Percentiles rank a stretch among this genome's conserved stretches.
phyloP scores from a whole-genome alignment of 306 rosid genomes.

The Cucurbita pepo region DNA sequence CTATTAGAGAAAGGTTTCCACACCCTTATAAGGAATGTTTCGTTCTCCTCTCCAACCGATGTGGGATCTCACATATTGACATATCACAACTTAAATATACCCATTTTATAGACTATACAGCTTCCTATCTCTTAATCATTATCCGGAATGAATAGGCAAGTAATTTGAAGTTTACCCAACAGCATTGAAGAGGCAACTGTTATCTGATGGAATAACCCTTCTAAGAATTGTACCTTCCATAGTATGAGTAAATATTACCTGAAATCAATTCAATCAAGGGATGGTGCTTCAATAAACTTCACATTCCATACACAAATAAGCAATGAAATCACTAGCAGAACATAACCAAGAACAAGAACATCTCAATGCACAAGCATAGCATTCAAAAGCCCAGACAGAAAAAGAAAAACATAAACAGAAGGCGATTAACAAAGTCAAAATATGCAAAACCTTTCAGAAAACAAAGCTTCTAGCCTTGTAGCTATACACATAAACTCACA shows the following conservation, averaged over 20 bases:
- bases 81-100: background rate
- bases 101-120: background rate
- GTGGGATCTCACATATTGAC: background rate
- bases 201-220: slow-evolving; percentile 77
- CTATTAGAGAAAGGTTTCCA: too few species aligned
- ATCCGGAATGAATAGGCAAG: background rate
- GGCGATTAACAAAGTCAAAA: background rate
- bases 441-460: background rate
- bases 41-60: too few species aligned
- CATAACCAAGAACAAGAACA: background rate
- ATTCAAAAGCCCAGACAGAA: background rate
- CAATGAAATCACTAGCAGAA: background rate
- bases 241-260: slow-evolving; percentile 12
- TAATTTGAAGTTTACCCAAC: slow-evolving; percentile 47
- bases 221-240: slow-evolving; percentile 73
- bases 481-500: background rate
- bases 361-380: background rate
- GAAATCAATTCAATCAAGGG: slow-evolving; percentile 14
- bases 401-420: background rate
- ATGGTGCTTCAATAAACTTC: background rate
- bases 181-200: slow-evolving; percentile 93
- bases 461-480: background rate
- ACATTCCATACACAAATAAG: background rate
- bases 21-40: too few species aligned
- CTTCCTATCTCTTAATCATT: background rate